Conservation (phyloP, 139 green algal genomes). For the Mychonastes homosphaera region DNA sequence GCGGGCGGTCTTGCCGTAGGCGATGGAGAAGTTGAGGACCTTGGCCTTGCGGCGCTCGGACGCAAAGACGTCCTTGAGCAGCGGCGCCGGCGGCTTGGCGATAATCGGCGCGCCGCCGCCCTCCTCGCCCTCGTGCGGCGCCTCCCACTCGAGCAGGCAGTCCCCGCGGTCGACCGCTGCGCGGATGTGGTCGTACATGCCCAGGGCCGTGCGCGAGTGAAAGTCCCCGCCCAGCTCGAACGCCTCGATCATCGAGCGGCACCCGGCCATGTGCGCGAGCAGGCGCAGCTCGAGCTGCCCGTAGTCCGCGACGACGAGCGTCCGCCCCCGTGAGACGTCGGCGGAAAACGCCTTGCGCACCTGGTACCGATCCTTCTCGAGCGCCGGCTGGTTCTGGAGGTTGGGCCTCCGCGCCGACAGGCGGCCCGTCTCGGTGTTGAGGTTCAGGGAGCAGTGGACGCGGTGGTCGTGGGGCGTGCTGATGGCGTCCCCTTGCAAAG, state of each 20-base stretch:
- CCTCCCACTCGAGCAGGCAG: conserved; percentile 61
- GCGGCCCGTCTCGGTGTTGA: conserved; percentile 97
- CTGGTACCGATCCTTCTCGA: conserved; percentile 97
- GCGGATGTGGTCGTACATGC: conserved; percentile 96
- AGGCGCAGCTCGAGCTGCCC: conserved; percentile 96
- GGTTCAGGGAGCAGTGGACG: conserved; percentile 94
- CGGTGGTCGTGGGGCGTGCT: conserved; percentile 39
- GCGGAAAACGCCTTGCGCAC: conserved; percentile 81
- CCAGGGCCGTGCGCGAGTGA: conserved; percentile 80
- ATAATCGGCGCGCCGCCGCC: conserved; percentile 9
- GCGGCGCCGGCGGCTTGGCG: conserved; percentile 44
- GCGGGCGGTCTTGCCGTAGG: conserved; percentile 97
- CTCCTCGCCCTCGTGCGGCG: conserved; percentile 23
- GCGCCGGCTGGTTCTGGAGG: conserved; percentile 96
- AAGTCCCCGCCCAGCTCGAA: conserved; percentile 93
- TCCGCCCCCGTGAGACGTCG: conserved; percentile 50
- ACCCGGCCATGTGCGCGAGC: conserved; percentile 89
- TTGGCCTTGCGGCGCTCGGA: conserved; percentile 77
- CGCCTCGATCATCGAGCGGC: conserved; percentile 75
- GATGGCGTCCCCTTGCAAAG: conserved; percentile 72
- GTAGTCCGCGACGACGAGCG: conserved; percentile 95
- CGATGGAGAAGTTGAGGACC: conserved; percentile 97
- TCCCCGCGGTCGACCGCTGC: conserved; percentile 59
- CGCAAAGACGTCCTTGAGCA: conserved; percentile 82
- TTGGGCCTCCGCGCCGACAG: conserved; percentile 83